Evolutionary conservation across 768 basidiomycete genomes (phyloP).

Genomic region (Trametes sanguinea): DNA sequence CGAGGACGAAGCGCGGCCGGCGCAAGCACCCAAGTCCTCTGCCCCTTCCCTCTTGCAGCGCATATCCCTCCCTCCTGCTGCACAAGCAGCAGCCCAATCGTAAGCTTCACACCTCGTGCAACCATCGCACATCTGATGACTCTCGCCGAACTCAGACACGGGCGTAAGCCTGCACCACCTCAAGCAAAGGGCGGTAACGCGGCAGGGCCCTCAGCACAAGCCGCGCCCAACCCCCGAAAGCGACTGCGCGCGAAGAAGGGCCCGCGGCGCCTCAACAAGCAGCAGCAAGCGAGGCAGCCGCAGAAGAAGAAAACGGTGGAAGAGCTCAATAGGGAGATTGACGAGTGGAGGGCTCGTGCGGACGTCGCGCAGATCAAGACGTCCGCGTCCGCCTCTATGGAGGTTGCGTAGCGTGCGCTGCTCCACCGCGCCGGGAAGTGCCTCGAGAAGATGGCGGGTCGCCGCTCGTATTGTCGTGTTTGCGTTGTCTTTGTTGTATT

Average conservation of each 20-base stretch:
- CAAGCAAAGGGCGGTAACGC: not conserved
- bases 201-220: not conserved
- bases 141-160: not conserved
- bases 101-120: not conserved
- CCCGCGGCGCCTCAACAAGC: constrained; percentile 70
- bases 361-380: constrained; percentile 9
- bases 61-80: constrained; percentile 18
- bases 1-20: constrained; percentile 32
- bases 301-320: constrained; percentile 40
- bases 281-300: constrained; percentile 38
- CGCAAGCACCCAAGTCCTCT: constrained; percentile 29
- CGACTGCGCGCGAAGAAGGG: constrained; percentile 63
- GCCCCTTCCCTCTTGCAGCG: constrained; percentile 44
- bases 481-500: no score
- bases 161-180: not conserved
- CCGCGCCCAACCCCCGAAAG: constrained; percentile 16
- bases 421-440: no score
- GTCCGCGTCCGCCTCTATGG: not conserved
- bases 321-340: constrained; percentile 80
- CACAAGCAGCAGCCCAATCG: constrained; percentile 22
- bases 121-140: not conserved
- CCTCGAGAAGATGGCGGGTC: no score
- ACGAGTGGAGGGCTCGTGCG: constrained; percentile 64
- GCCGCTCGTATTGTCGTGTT: no score
- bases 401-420: not conserved